These are phyloP conservation scores for Eucalyptus microcorys DNA, from an alignment of 345 rosid species.

Conservation along the genomic window DNA sequence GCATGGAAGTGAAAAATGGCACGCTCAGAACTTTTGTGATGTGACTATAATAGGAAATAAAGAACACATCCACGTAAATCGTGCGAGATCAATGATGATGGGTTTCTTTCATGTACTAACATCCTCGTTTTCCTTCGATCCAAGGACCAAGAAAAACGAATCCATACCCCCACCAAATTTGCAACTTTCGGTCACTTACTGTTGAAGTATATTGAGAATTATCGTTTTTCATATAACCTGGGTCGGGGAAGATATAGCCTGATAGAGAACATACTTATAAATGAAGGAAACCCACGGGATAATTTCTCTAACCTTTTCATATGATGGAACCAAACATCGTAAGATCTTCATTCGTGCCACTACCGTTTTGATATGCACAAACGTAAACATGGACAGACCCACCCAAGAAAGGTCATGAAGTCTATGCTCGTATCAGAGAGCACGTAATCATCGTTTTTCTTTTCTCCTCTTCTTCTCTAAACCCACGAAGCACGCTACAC, in stretches of 20 bases:
- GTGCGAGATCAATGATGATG: not conserved
- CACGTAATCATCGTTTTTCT: not conserved
- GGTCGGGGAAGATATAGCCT: not conserved
- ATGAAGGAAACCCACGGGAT: not conserved
- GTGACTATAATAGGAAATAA: not conserved
- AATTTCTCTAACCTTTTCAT: not conserved
- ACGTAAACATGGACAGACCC: not conserved
- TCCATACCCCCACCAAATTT: not conserved
- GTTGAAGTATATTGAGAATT: not conserved
- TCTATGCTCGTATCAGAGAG: not conserved
- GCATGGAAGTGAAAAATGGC: not conserved
- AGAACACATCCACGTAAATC: not conserved
- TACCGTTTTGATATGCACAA: not conserved
- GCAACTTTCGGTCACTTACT: not conserved
- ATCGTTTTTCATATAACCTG: not conserved
- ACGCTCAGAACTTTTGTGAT: not conserved
- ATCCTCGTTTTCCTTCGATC: not conserved
- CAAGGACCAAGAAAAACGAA: not conserved
- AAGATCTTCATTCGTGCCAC: no score
- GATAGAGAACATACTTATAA: no score
- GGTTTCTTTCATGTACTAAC: not conserved
- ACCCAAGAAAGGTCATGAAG: not conserved
- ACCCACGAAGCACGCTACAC: not conserved
- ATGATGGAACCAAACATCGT: not conserved
- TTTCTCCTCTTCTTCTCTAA: not conserved